phyloP scores from a whole-genome alignment of 768 basidiomycete genomes.

The Auricularia auricula-judae region DNA sequence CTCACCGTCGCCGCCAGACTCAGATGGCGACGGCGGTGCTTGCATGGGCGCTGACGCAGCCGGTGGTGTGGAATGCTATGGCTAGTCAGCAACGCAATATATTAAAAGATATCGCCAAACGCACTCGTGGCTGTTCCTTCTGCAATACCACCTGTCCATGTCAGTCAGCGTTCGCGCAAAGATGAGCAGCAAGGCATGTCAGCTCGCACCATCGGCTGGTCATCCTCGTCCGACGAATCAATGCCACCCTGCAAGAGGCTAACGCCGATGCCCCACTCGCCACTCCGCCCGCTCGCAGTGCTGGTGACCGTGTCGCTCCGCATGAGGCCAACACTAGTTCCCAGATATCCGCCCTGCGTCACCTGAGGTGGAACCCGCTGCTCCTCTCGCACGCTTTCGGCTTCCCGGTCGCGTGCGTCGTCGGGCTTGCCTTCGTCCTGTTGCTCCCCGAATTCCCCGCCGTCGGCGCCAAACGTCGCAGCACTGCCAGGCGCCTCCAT shows the following conservation, averaged over 20 bases:
- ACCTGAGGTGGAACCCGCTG: too few species aligned
- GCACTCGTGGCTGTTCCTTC: too few species aligned
- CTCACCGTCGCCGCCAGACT: slow-evolving; percentile 16
- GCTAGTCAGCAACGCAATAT: not conserved
- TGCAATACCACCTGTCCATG: too few species aligned
- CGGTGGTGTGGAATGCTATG: slow-evolving; percentile 5
- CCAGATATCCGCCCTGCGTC: too few species aligned
- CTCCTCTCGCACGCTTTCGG: not conserved
- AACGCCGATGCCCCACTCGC: not conserved
- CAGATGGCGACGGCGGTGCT: slow-evolving; percentile 20
- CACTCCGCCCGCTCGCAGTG: not conserved
- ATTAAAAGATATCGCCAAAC: too few species aligned
- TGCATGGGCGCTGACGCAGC: slow-evolving; percentile 10
- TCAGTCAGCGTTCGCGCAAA: too few species aligned
- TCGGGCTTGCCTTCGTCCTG: slow-evolving; percentile 7
- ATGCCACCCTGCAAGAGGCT: not conserved
- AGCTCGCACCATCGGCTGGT: not conserved
- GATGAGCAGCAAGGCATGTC: not conserved
- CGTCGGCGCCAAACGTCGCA: slow-evolving; percentile 17
- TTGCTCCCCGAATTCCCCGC: slow-evolving; percentile 15
- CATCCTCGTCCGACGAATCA: not conserved
- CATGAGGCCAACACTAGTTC: not conserved
- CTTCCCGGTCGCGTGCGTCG: slow-evolving; percentile 21
- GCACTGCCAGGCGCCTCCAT: slow-evolving; percentile 1
- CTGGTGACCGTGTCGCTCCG: not conserved